A percentile compares a stretch with the other conserved stretches of the same genome.
Conservation (phyloP, 2,329 filamentous ascomycete species). For the Lachnellula subtilissima region DNA sequence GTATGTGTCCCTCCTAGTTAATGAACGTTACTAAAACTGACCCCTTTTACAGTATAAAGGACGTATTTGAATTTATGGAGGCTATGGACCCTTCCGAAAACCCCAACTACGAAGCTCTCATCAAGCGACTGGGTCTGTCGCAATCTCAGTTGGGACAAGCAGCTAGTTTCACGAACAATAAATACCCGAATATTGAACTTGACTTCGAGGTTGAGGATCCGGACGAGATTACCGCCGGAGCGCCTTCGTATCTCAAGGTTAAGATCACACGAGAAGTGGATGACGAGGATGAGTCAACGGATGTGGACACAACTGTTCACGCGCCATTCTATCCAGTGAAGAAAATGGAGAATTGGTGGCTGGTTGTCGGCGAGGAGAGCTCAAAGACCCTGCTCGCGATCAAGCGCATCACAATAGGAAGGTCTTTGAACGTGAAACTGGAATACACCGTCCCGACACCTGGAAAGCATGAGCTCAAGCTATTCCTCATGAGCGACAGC, state of each 20-base stretch:
- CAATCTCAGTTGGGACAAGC: constrained; percentile 81
- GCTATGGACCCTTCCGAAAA: constrained; percentile 97
- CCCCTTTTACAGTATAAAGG: constrained; percentile 61
- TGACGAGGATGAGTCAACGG: constrained; percentile 61
- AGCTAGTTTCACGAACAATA: constrained; percentile 92
- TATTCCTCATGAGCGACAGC: constrained; percentile 95
- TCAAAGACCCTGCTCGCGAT: constrained; percentile 85
- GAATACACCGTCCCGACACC: constrained; percentile 84
- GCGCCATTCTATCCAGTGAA: constrained; percentile 88
- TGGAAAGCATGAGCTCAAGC: constrained; percentile 80
- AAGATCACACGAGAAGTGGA: constrained; percentile 78
- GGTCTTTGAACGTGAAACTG: constrained; percentile 70
- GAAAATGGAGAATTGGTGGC: constrained; percentile 98
- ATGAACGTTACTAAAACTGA: constrained; percentile 30
- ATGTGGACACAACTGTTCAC: constrained; percentile 79
- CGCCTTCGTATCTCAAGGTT: constrained; percentile 77
- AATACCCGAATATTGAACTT: constrained; percentile 91
- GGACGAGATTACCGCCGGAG: constrained; percentile 73
- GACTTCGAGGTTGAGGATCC: constrained; percentile 81
- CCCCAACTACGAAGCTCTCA: constrained; percentile 68
- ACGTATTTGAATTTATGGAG: constrained; percentile 98
- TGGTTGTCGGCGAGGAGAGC: constrained; percentile 89
- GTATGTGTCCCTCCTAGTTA: constrained; percentile 43
- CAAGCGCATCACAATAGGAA: constrained; percentile 85
- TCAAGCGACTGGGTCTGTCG: constrained; percentile 72